These are phyloP conservation scores for Schoenoplectus tabernaemontani DNA, from an alignment of 202 grass and related monocot genomes.

Conservation along the genomic window DNA sequence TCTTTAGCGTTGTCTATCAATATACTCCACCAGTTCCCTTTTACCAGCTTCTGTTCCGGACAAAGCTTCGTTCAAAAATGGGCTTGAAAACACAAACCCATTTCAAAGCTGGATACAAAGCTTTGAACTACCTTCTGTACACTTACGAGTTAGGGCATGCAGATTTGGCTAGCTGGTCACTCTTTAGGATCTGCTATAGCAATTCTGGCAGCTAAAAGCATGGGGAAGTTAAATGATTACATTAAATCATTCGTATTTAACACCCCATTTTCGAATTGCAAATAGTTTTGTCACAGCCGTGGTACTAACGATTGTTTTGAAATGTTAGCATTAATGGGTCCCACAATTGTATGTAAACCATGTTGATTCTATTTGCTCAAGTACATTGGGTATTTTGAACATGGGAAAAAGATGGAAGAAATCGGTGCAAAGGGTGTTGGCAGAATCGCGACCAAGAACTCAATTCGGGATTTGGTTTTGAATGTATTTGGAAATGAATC, in stretches of 20 bases:
- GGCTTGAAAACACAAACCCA: constrained; percentile 36
- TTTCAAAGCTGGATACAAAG: constrained; percentile 27
- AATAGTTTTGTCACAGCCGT: constrained; percentile 44
- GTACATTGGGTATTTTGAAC: constrained; percentile 68
- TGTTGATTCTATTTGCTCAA: constrained; percentile 43
- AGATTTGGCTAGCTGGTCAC: constrained; percentile 62
- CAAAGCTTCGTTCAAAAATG: constrained; percentile 21
- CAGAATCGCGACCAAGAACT: constrained; percentile 45
- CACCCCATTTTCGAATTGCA: constrained; percentile 44
- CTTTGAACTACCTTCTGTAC: constrained; percentile 25
- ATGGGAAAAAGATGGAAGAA: constrained; percentile 40
- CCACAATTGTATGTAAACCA: constrained; percentile 58
- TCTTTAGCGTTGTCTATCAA: constrained; percentile 56
- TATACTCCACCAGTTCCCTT: constrained; percentile 37
- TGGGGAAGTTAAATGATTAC: constrained; percentile 30
- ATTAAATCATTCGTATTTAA: too few species aligned
- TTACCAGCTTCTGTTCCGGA: constrained; percentile 4
- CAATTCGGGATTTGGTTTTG: constrained; percentile 35
- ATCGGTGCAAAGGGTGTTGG: constrained; percentile 41
- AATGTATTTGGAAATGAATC: constrained; percentile 30
- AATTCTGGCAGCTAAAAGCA: constrained; percentile 43
- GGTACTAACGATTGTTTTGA: constrained; percentile 30
- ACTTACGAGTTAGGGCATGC: neutral
- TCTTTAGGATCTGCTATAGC: constrained; percentile 59
- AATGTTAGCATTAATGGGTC: constrained; percentile 40